phyloP scores from a whole-genome alignment of 2,329 filamentous ascomycete genomes.

The Penicillium italicum region DNA sequence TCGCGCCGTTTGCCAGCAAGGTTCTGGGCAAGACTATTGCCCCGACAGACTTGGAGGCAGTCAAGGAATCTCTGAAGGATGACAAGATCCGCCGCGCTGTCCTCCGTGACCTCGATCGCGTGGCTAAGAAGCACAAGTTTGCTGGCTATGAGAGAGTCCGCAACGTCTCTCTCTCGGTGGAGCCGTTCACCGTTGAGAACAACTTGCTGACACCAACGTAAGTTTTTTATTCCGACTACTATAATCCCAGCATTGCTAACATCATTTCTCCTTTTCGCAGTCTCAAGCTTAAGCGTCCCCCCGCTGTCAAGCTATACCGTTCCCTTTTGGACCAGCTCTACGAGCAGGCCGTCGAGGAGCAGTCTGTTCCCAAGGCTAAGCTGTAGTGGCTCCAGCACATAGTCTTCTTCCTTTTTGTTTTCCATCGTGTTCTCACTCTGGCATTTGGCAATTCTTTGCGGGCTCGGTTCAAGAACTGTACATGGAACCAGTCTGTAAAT shows the following conservation, averaged over 20 bases:
- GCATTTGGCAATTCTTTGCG: conserved; percentile 3
- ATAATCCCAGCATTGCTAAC: conserved; percentile 16
- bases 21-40: conserved; percentile 66
- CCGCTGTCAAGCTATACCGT: conserved; percentile 61
- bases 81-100: conserved; percentile 70
- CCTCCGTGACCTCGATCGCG: conserved; percentile 71
- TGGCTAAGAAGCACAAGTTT: conserved; percentile 80
- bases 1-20: conserved; percentile 75
- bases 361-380: conserved; percentile 40
- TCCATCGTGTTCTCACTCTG: neutral
- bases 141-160: conserved; percentile 84
- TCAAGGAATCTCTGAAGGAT: conserved; percentile 66
- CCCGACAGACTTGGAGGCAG: conserved; percentile 60
- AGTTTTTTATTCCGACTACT: conserved; percentile 39
- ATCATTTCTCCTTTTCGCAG: conserved; percentile 36
- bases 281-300: conserved; percentile 68
- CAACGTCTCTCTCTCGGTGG: conserved; percentile 69
- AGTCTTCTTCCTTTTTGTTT: neutral
- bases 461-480: conserved; percentile 6
- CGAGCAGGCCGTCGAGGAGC: conserved; percentile 48
- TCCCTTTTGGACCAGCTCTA: conserved; percentile 59
- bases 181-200: conserved; percentile 92
- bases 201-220: conserved; percentile 61
- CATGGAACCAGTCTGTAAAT: conserved; percentile 7
- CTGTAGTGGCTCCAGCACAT: conserved; percentile 26